Percentiles rank a stretch among this genome's conserved stretches.
These are phyloP conservation scores for Mariannaea sp. DNA, from an alignment of 2,329 filamentous ascomycete genomes.

Conservation along the genomic window DNA sequence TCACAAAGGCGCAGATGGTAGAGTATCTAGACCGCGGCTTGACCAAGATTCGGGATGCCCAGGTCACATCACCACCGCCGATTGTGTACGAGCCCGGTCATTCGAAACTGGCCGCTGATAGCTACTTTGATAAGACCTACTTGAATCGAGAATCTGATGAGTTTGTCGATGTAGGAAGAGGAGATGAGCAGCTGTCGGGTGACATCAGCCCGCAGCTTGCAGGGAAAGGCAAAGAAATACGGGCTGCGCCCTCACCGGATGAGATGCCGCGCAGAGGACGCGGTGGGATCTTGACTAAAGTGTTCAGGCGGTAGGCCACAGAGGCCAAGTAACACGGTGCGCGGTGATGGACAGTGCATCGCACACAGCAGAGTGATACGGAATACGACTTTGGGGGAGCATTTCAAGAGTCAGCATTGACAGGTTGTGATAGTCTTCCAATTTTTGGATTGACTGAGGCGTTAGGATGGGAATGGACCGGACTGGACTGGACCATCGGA, in stretches of 20 bases:
- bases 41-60: conserved; percentile 47
- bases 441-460: conserved; percentile 11
- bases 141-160: conserved; percentile 40
- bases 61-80: conserved; percentile 23
- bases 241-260: conserved; percentile 24
- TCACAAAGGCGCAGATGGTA: conserved; percentile 53
- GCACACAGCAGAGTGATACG: background rate
- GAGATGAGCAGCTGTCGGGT: conserved; percentile 30
- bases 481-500: conserved; percentile 3
- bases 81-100: conserved; percentile 35
- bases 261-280: conserved; percentile 35
- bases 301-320: conserved; percentile 42
- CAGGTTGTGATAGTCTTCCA: background rate
- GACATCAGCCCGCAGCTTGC: conserved; percentile 25
- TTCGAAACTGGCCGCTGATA: conserved; percentile 40
- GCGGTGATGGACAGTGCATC: conserved; percentile 12
- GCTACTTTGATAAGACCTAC: conserved; percentile 36
- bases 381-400: conserved; percentile 1
- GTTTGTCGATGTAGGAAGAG: conserved; percentile 43
- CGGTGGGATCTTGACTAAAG: conserved; percentile 43
- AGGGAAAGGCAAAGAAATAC: conserved; percentile 30
- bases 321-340: no score
- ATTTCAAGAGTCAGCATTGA: background rate
- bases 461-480: conserved; percentile 2
- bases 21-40: conserved; percentile 53